Percentiles rank a stretch among this genome's conserved stretches.
Evolutionary conservation across 1,284 basidiomycete species (phyloP).

Genomic region (Lentinula novae-zelandiae): DNA sequence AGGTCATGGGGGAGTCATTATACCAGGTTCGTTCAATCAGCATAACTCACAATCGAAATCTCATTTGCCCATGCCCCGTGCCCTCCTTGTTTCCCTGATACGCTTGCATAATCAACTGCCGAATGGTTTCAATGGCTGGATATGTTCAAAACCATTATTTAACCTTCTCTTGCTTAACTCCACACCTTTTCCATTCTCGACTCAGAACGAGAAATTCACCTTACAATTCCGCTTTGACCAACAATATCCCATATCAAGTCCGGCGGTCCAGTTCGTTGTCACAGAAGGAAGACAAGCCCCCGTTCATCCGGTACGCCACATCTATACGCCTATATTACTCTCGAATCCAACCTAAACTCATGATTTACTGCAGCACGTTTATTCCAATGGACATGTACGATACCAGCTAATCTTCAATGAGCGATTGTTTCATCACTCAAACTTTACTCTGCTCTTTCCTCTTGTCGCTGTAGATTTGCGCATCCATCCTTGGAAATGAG

Average conservation of each 20-base stretch:
- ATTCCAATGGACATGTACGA: slow-evolving; percentile 81
- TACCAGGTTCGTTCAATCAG: slow-evolving; percentile 52
- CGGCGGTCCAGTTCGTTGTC: slow-evolving; percentile 79
- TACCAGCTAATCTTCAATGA: neutral
- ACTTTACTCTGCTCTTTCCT: neutral
- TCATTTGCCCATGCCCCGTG: neutral
- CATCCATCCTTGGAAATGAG: slow-evolving; percentile 80
- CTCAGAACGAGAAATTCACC: slow-evolving; percentile 69
- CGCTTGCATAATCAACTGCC: neutral
- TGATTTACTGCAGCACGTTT: slow-evolving; percentile 58
- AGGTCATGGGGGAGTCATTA: slow-evolving; percentile 75
- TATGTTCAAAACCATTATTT: neutral
- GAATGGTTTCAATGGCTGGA: too few species aligned
- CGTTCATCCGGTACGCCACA: slow-evolving; percentile 63
- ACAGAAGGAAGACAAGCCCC: slow-evolving; percentile 59
- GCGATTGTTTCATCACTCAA: slow-evolving; percentile 2
- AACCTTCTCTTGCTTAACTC: neutral
- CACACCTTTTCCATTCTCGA: neutral
- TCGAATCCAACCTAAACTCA: neutral
- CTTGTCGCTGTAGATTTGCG: slow-evolving; percentile 58
- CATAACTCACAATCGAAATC: neutral
- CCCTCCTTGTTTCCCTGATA: neutral
- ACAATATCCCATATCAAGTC: slow-evolving; percentile 76
- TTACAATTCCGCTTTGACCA: slow-evolving; percentile 75
- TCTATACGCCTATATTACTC: neutral